A percentile compares a stretch with the other conserved stretches of the same genome.
Evolutionary conservation across 2,329 filamentous ascomycete species (phyloP).

Genomic region (Remersonia thermophila): DNA sequence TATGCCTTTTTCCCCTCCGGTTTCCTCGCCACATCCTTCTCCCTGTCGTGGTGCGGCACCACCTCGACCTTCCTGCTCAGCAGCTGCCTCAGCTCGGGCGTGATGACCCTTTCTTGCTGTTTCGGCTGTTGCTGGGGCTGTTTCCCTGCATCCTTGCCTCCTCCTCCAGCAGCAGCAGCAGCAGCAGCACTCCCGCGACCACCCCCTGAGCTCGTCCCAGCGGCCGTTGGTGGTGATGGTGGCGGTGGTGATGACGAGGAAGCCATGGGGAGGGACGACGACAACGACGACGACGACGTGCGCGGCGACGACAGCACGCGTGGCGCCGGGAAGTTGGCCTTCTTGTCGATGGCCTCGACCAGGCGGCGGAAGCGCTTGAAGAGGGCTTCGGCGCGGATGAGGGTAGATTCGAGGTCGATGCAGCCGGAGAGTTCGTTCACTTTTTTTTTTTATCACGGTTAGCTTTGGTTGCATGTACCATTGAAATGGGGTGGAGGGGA

Average conservation of each 20-base stretch:
- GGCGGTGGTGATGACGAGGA: background rate
- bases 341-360: slow-evolving; percentile 86
- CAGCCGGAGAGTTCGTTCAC: slow-evolving; percentile 91
- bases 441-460: slow-evolving; percentile 22
- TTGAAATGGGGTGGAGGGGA: background rate
- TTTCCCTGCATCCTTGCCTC: too few species aligned
- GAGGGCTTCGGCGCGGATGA: slow-evolving; percentile 77
- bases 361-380: slow-evolving; percentile 80
- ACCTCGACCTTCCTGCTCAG: slow-evolving; percentile 37
- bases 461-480: background rate
- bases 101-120: slow-evolving; percentile 36
- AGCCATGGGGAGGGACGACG: background rate
- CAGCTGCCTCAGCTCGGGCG: slow-evolving; percentile 42
- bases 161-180: slow-evolving; percentile 9
- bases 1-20: slow-evolving; percentile 5
- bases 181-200: slow-evolving; percentile 1
- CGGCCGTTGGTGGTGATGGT: background rate
- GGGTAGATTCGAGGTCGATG: slow-evolving; percentile 78
- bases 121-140: slow-evolving; percentile 8
- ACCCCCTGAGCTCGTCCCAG: too few species aligned
- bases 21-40: slow-evolving; percentile 16
- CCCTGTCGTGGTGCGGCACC: slow-evolving; percentile 24
- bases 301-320: slow-evolving; percentile 1
- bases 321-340: slow-evolving; percentile 42
- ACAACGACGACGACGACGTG: background rate